Evolutionary conservation across 805 yeast genomes (phyloP).

Genomic region (Wickerhamiella bombiphila): DNA sequence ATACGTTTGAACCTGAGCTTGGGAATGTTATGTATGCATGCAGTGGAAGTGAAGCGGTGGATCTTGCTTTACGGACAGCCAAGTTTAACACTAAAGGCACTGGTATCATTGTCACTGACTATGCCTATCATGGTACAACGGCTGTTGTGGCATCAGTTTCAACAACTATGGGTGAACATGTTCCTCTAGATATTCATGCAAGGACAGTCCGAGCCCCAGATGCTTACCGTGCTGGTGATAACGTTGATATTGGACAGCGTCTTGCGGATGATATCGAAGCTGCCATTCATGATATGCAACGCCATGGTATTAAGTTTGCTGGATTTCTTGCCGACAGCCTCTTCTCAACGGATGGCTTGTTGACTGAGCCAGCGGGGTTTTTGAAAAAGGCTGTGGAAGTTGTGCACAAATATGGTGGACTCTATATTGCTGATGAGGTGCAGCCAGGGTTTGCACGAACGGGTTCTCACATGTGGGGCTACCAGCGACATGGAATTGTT

Average conservation of each 20-base stretch:
- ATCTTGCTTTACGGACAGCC: conserved; percentile 8
- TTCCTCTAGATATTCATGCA: conserved; percentile 6
- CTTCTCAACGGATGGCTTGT: conserved; percentile 9
- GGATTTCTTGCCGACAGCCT: conserved; percentile 8
- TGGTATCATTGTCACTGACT: conserved; percentile 9
- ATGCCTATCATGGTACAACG: conserved; percentile 11
- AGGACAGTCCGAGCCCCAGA: conserved; percentile 8
- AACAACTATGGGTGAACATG: conserved; percentile 7
- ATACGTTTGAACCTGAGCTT: conserved; percentile 6
- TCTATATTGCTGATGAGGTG: conserved; percentile 11
- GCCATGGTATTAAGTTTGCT: conserved; percentile 11
- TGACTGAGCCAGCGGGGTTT: conserved; percentile 6
- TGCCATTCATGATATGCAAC: conserved; percentile 8
- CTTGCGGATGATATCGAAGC: conserved; percentile 9
- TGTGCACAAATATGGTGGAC: conserved; percentile 7
- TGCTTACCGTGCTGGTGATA: conserved; percentile 4
- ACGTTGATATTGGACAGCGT: conserved; percentile 7
- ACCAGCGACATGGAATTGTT: conserved; percentile 8
- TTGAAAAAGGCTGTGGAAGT: conserved; percentile 5
- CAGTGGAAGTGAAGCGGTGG: conserved; percentile 11
- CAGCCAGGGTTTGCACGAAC: conserved; percentile 13
- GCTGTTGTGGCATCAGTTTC: conserved; percentile 9
- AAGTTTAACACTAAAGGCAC: conserved; percentile 10
- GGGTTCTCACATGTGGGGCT: conserved; percentile 9
- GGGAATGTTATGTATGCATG: conserved; percentile 8